Percentiles rank a stretch among this genome's conserved stretches.
phyloP scores from a whole-genome alignment of 176 grass and related monocot genomes.

The Zea luxurians region DNA sequence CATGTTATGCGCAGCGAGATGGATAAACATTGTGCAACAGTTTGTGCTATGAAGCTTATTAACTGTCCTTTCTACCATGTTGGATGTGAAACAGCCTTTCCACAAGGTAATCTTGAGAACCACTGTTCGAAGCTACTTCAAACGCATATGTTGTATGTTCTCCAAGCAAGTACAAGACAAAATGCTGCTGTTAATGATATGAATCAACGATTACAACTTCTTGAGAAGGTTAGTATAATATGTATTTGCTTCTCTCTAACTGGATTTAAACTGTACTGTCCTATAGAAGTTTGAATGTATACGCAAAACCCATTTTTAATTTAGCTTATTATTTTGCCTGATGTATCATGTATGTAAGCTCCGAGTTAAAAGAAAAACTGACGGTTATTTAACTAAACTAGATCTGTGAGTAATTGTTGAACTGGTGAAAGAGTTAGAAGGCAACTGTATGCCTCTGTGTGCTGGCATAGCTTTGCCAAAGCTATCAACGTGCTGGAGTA shows the following conservation, averaged over 20 bases:
- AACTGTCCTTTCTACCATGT: constrained; percentile 79
- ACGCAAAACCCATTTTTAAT: background rate
- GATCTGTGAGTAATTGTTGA: constrained; percentile 6
- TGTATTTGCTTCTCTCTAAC: constrained; percentile 5
- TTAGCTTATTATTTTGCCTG: constrained; percentile 9
- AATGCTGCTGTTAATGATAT: constrained; percentile 56
- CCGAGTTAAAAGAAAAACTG: background rate
- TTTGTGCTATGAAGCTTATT: constrained; percentile 72
- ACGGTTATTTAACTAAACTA: constrained; percentile 18
- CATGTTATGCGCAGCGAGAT: constrained; percentile 64
- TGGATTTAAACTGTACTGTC: constrained; percentile 14
- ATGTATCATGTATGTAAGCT: constrained; percentile 3
- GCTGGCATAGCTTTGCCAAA: constrained; percentile 24
- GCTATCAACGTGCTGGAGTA: background rate
- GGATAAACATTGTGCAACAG: constrained; percentile 67
- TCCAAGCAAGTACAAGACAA: constrained; percentile 55
- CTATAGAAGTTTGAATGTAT: constrained; percentile 18
- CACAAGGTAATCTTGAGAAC: constrained; percentile 61
- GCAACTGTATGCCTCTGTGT: constrained; percentile 22
- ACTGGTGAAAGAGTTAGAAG: constrained; percentile 26
- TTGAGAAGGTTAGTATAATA: constrained; percentile 74
- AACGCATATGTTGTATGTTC: constrained; percentile 63
- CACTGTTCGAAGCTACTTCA: constrained; percentile 69
- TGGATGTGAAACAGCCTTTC: constrained; percentile 74
- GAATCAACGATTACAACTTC: constrained; percentile 59